Base-by-base conservation (phyloP, 2,329 filamentous ascomycete genomes). In the Aspergillus vadensis region DNA sequence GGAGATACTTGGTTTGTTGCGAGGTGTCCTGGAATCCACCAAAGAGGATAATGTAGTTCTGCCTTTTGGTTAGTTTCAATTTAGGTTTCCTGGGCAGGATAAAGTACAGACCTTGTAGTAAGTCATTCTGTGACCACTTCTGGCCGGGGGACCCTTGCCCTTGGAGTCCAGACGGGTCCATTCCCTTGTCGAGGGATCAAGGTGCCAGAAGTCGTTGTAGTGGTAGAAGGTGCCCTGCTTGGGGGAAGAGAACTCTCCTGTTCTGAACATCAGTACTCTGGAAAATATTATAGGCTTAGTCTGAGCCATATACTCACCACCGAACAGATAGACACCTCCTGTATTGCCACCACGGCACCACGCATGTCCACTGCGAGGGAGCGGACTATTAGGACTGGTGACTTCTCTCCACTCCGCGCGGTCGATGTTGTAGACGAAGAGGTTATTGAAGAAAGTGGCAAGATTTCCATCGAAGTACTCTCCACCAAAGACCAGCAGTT, bases 191-290 rank as follows among this genome's bases (percentile, higher is more conserved):
- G 84, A 85, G 0, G 94, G 90, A 72, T 98, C 93, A 47, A 98
- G 84, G 53, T 90, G 85, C 94, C 95, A 99, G 75, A 99, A 98
- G 79, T 98, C 95, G 71, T 96, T 97, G 80, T 99, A 99, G 77
- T 99, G 95, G 76, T 99, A 97, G 72, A 99, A 99, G 0, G 94
- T 98, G 4, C 95, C 95, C 77, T 98, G 95, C 74, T 97, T 98
- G 2, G 95, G 95, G 27, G 90, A 94, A 60, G 91, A 96, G 76
- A 99, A 99, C 78, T 99, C 95, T 63, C 94, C 77, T 79, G 58
- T 59, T 56, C 8, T n/a, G 17, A 10, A 41, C 15, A 57, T 67
- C 55, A 67, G 59, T 21, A 44, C 32, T 23, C 5, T 41, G 14
- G 9, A n/a, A 23, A 12, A 15, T 25, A 3, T 15, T n/a, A 23